Conservation (phyloP, 108 stramenopile species). For the Nannochloropsis salina region DNA sequence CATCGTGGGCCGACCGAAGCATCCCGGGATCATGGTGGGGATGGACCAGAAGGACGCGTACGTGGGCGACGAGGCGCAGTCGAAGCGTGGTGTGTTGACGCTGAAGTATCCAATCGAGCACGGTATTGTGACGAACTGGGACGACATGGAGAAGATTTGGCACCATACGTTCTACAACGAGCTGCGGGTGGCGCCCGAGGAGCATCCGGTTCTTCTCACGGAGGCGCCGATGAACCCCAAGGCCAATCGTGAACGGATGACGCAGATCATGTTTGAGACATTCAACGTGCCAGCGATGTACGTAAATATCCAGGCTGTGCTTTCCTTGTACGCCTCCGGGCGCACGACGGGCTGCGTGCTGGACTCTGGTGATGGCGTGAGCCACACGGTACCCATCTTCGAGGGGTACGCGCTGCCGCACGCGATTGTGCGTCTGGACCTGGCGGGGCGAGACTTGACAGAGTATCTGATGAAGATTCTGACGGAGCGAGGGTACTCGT, state of each 20-base stretch:
- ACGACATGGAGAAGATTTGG: constrained; percentile 69
- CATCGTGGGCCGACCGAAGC: constrained; percentile 65
- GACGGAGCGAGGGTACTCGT: constrained; percentile 61
- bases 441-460: constrained; percentile 63
- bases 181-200: constrained; percentile 63
- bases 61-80: constrained; percentile 78
- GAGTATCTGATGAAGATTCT: constrained; percentile 65
- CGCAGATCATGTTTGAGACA: constrained; percentile 99
- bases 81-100: constrained; percentile 76
- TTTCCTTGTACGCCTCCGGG: constrained; percentile 62
- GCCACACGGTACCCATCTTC: constrained; percentile 62
- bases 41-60: constrained; percentile 99
- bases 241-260: constrained; percentile 99
- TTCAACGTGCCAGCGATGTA: constrained; percentile 99
- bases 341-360: constrained; percentile 61
- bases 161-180: constrained; percentile 84
- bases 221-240: constrained; percentile 99
- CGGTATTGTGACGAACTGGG: constrained; percentile 69
- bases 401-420: constrained; percentile 62
- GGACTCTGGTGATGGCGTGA: constrained; percentile 62
- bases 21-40: constrained; percentile 64
- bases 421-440: constrained; percentile 59
- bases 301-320: constrained; percentile 97
- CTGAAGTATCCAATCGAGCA: constrained; percentile 99
- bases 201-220: constrained; percentile 97